A percentile compares a stretch with the other conserved stretches of the same genome.
These are phyloP conservation scores for Heterobasidion annosum DNA, from an alignment of 1,284 basidiomycete genomes.

Conservation along the genomic window DNA sequence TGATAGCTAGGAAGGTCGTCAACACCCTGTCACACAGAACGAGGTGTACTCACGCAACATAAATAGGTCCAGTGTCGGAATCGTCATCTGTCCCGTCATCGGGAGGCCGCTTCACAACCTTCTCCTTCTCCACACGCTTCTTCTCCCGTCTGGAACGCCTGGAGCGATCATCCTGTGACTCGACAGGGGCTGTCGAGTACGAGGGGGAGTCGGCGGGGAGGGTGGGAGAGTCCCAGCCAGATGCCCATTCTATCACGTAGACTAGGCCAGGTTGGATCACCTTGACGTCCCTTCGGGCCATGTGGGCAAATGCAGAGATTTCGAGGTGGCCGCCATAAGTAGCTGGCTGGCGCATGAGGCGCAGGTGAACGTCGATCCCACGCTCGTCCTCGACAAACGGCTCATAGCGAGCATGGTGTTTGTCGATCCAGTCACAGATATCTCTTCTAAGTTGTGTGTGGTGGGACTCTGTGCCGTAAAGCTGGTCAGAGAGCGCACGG, in stretches of 20 bases:
- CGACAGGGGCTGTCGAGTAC: not conserved
- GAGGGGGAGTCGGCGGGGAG: conserved; percentile 15
- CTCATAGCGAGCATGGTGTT: conserved; percentile 66
- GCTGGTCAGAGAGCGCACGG: conserved; percentile 73
- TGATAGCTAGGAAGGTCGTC: conserved; percentile 50
- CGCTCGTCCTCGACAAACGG: conserved; percentile 87
- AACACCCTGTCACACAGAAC: too few relatives aligned
- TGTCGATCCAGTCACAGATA: conserved; percentile 77
- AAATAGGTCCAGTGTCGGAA: too few relatives aligned
- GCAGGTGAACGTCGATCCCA: conserved; percentile 61
- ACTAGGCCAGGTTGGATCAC: conserved; percentile 85
- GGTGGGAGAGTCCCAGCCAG: conserved; percentile 33
- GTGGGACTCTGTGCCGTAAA: conserved; percentile 66
- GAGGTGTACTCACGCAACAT: too few relatives aligned
- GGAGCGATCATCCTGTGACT: too few relatives aligned
- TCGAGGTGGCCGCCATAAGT: conserved; percentile 92
- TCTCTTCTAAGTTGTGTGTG: conserved; percentile 67
- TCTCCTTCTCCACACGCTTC: too few relatives aligned
- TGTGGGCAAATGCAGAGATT: conserved; percentile 82
- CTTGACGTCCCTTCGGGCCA: conserved; percentile 73
- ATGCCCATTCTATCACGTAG: conserved; percentile 72
- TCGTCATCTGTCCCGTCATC: too few relatives aligned
- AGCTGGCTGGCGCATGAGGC: conserved; percentile 70
- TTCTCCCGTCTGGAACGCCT: too few relatives aligned
- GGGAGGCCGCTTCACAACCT: too few relatives aligned